Conservation (phyloP, 2,329 filamentous ascomycete genomes). For the Ophiostoma fasciatum region DNA sequence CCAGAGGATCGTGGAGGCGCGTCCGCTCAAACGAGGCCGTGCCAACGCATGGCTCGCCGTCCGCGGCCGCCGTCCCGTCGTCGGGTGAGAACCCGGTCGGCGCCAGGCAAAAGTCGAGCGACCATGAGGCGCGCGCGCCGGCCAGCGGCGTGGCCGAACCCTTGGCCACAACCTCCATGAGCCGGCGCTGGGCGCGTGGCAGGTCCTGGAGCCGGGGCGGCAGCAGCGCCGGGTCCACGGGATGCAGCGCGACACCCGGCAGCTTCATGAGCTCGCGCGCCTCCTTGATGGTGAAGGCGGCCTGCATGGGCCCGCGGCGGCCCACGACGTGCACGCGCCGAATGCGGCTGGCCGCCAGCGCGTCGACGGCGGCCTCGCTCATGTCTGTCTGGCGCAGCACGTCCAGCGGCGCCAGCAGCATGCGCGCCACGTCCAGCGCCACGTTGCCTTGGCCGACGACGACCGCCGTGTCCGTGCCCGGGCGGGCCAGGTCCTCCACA, state of each 20-base stretch:
- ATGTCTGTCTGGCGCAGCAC: slow-evolving; percentile 74
- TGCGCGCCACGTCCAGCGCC: slow-evolving; percentile 81
- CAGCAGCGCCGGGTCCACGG: slow-evolving; percentile 50
- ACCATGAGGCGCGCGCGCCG: slow-evolving; percentile 55
- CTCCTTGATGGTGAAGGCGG: slow-evolving; percentile 92
- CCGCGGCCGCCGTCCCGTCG: slow-evolving; percentile 26
- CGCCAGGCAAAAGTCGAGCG: slow-evolving; percentile 70
- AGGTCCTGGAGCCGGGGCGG: slow-evolving; percentile 54
- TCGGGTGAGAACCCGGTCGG: slow-evolving; percentile 62
- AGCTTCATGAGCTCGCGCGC: slow-evolving; percentile 75
- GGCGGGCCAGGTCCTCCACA: slow-evolving; percentile 55
- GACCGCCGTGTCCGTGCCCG: slow-evolving; percentile 74
- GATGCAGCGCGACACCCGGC: slow-evolving; percentile 53
- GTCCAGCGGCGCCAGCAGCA: slow-evolving; percentile 64
- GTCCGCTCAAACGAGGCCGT: slow-evolving; percentile 54
- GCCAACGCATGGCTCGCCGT: slow-evolving; percentile 35
- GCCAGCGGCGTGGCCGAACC: slow-evolving; percentile 42
- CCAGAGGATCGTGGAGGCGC: slow-evolving; percentile 38
- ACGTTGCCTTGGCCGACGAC: slow-evolving; percentile 94
- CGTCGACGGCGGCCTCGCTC: slow-evolving; percentile 64
- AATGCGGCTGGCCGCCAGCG: slow-evolving; percentile 56
- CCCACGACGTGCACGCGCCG: slow-evolving; percentile 78
- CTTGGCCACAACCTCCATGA: slow-evolving; percentile 70
- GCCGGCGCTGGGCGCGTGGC: slow-evolving; percentile 57
- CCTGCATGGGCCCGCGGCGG: slow-evolving; percentile 79